These are phyloP conservation scores for Aspergillus ustus DNA, from an alignment of 2,329 filamentous ascomycete genomes.

Conservation along the genomic window DNA sequence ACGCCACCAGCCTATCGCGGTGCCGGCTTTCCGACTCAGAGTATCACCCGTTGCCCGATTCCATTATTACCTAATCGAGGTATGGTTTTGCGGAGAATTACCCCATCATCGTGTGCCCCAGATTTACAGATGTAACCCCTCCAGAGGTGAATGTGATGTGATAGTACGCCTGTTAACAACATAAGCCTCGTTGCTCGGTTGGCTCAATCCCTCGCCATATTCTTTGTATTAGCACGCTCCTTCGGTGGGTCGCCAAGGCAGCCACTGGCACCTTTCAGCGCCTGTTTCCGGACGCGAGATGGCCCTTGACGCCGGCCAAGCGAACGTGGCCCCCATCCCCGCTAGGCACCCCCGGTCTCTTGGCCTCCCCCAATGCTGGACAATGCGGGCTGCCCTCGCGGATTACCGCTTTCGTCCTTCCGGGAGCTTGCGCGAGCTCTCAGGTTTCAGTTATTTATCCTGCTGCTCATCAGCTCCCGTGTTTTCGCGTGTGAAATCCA, in stretches of 20 bases:
- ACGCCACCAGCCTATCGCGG: not conserved
- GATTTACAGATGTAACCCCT: not conserved
- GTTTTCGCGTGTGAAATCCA: not conserved
- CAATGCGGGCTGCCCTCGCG: constrained; percentile 22
- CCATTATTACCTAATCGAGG: not conserved
- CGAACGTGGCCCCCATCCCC: constrained; percentile 20
- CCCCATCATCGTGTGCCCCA: not conserved
- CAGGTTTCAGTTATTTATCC: constrained; percentile 29
- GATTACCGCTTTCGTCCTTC: constrained; percentile 32
- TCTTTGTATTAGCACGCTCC: not conserved
- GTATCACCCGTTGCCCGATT: not conserved
- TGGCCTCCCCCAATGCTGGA: constrained; percentile 24
- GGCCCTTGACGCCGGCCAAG: not conserved
- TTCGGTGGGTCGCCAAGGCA: constrained; percentile 7
- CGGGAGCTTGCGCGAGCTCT: constrained; percentile 16
- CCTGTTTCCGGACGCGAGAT: not conserved
- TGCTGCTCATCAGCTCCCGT: constrained; percentile 13
- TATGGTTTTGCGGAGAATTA: not conserved
- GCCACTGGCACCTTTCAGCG: not conserved
- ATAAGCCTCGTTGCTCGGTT: not conserved
- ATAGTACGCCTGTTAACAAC: constrained; percentile 1
- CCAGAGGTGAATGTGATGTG: not conserved
- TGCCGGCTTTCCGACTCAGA: not conserved
- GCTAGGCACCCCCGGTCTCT: constrained; percentile 29
- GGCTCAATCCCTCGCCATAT: not conserved